Evolutionary conservation across 192 early-diverging fungal species (phyloP), one percentile per base, ranked within the genome.

Genomic region (Rhizoclosmatium sp.): DNA sequence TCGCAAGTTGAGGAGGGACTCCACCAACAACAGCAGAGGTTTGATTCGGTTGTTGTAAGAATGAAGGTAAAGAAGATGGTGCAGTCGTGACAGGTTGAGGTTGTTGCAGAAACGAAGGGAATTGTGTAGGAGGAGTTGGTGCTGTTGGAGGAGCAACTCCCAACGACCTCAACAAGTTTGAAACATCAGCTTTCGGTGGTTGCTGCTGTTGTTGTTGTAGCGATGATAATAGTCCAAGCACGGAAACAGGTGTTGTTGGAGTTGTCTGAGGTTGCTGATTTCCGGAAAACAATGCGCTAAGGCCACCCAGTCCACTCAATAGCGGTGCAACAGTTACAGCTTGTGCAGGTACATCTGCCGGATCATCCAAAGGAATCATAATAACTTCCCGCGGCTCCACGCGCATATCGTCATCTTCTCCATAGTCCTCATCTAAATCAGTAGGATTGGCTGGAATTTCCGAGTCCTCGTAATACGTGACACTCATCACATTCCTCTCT

Each of bases 231-330:
- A 59, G 58, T 59, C 19, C 58, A 3, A 59, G 3, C 5, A 31
- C 56, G 12, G 65, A 39, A 39, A 14, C 46, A 3, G 46, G 2
- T 59, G 70, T 31, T n/a, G 44, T 59, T 54, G 70, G 31, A 58
- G 48, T 41, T 54, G 54, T 72, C 16, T 21, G n/a, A 7, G 39
- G 23, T 69, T 44, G n/a, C 7, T 4, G 40, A 23, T 10, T 47
- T 16, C 48, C 68, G 56, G 54, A 10, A 58, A 21, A 7, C 70
- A 72, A 72, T 31, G n/a, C 44, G 51, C 39, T 59, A 3, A 72
- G 42, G 16, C 68, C 68, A n/a, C 42, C n/a, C n/a, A 72, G 58
- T 72, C 70, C 70, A 39, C 70, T 58, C 70, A 69, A 69, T 16
- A 45, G 12, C 40, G 58, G 44, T 2, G 10, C 7, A n/a, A 40